These are phyloP conservation scores for Agaricus bisporus DNA, from an alignment of 768 basidiomycete species.

Conservation along the genomic window DNA sequence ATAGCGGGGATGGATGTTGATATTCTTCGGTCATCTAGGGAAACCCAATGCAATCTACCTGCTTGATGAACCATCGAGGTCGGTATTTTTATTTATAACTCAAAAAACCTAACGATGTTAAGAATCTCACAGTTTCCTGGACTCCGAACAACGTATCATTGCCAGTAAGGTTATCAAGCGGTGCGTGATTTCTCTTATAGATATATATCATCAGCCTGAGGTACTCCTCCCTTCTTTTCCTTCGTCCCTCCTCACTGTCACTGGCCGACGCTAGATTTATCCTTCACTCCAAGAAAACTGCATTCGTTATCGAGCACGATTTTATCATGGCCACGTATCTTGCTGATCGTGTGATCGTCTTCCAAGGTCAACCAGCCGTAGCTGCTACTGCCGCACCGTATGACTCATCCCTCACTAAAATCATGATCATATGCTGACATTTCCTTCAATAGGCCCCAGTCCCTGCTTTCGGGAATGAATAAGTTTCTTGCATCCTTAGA, in stretches of 20 bases:
- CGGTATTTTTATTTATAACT: conserved; percentile 17
- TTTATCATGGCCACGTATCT: conserved; percentile 99
- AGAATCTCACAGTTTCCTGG: conserved; percentile 66
- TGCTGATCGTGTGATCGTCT: conserved; percentile 94
- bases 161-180: conserved; percentile 98
- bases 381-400: conserved; percentile 88
- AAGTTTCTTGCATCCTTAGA: conserved; percentile 92
- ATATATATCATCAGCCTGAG: not conserved
- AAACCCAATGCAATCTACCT: conserved; percentile 87
- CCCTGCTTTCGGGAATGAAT: conserved; percentile 95
- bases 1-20: not conserved
- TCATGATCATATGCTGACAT: not conserved
- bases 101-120: not conserved
- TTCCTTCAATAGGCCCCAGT: conserved; percentile 65
- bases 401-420: conserved; percentile 22
- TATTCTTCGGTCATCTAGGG: conserved; percentile 25
- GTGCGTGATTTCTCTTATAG: conserved; percentile 27
- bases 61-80: conserved; percentile 90
- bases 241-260: not conserved
- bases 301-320: conserved; percentile 99
- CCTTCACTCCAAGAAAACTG: conserved; percentile 94
- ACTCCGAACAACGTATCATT: conserved; percentile 99
- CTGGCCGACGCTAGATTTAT: conserved; percentile 56
- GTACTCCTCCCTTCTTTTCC: not conserved
- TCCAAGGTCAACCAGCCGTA: conserved; percentile 82